Percentiles rank a stretch among this genome's conserved stretches.
These are phyloP conservation scores for Zelopaecilomyces penicillatus DNA, from an alignment of 2,329 filamentous ascomycete genomes.

Conservation along the genomic window DNA sequence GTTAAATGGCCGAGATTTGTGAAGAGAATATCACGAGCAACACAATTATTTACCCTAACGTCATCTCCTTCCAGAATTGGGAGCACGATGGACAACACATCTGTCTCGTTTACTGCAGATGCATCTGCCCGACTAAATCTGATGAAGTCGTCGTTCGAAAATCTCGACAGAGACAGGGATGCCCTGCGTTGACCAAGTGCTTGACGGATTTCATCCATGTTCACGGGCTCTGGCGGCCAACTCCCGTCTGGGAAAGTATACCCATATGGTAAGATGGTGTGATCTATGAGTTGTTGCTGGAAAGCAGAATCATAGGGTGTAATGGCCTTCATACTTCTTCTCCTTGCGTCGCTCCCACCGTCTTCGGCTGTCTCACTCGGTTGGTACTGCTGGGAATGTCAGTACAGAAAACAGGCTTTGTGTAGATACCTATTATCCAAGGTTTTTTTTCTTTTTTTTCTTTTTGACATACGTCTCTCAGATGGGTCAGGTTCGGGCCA, in stretches of 20 bases:
- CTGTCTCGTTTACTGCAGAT: conserved; percentile 25
- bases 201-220: conserved; percentile 12
- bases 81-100: conserved; percentile 22
- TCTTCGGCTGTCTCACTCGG: not conserved
- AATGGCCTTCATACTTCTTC: conserved; percentile 9
- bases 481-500: conserved; percentile 6
- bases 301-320: conserved; percentile 15
- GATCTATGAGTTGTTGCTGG: conserved; percentile 13
- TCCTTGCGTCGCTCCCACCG: not conserved
- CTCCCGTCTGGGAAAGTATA: conserved; percentile 13
- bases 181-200: conserved; percentile 7
- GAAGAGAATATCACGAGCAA: conserved; percentile 22
- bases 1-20: conserved; percentile 28
- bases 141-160: conserved; percentile 21
- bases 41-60: conserved; percentile 13
- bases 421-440: too few species aligned
- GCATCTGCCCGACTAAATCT: conserved; percentile 21
- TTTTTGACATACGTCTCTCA: conserved; percentile 1
- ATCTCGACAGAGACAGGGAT: conserved; percentile 30
- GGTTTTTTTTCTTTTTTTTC: not conserved
- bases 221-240: conserved; percentile 10
- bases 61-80: conserved; percentile 22
- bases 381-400: not conserved
- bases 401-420: too few species aligned
- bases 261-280: conserved; percentile 9